Evolutionary conservation across 2,329 filamentous ascomycete genomes (phyloP), one percentile per base, ranked within the genome.

Genomic region (Penicillium crustosum): DNA sequence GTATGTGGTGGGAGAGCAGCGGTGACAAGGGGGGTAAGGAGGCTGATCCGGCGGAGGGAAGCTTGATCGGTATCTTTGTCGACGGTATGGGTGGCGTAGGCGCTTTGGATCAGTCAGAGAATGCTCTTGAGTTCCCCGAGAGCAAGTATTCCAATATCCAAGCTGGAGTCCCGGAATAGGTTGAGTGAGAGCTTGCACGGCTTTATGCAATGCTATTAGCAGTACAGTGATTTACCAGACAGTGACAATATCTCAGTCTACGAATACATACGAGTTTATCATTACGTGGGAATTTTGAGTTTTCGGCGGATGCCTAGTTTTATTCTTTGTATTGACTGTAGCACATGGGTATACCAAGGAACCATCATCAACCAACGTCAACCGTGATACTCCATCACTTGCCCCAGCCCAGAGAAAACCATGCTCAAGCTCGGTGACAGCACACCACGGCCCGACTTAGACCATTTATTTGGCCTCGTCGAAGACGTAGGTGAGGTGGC

Each of bases 1-100:
- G 83, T 21, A 97, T 97, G 93, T 97, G 92, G 91, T 94, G 90
- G 90, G 93, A 97, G 79, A 90, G 86, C 67, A 93, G 89, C 67
- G 88, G 86, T 4, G 93, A 97, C 72, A 87, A 86, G 69, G 75
- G 79, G 8, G 87, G 86, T 0, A 77, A 74, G 41, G 57, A 58
- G 23, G 75, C 70, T 6, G 67, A 69, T 47, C 68, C 70, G 48
- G 64, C 65, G 7, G 70, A 75, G 29, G 78, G 81, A 0, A 93
- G 89, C 64, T 71, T 97, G 70, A 92, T 93, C 51, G 80, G 76
- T 4, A 86, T 82, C 9, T 78, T 78, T 60, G 69, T 76, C 12
- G 73, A 77, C 23, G 67, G 68, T 8, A 63, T 75, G 43, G 70
- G 72, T n/a, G 73, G 71, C 5, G 55, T 65, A 10, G 62, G 36